These are phyloP conservation scores for Coleophoma eucalyptorum DNA, from an alignment of 2,329 filamentous ascomycete species.

Conservation along the genomic window DNA sequence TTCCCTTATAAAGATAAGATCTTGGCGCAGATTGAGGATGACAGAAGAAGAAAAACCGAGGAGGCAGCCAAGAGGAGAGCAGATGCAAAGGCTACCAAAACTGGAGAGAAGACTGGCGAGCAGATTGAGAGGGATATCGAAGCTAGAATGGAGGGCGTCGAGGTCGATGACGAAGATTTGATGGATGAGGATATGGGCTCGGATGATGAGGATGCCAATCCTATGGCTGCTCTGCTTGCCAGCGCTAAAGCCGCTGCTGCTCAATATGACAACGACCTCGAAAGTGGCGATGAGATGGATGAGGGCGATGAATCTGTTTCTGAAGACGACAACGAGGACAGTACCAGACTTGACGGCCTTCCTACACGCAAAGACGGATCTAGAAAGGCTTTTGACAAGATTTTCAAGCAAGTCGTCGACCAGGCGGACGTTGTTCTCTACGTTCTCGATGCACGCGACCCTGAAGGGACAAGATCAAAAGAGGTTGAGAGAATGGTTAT, in stretches of 20 bases:
- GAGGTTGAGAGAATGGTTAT: constrained; percentile 89
- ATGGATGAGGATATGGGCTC: constrained; percentile 56
- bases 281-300: constrained; percentile 48
- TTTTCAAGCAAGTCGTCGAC: constrained; percentile 91
- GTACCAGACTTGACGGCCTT: constrained; percentile 45
- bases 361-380: constrained; percentile 60
- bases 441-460: constrained; percentile 88
- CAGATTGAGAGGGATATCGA: constrained; percentile 38
- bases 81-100: constrained; percentile 64
- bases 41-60: constrained; percentile 74
- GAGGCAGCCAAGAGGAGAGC: constrained; percentile 69
- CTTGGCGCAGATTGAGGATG: constrained; percentile 90
- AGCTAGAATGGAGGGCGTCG: constrained; percentile 38
- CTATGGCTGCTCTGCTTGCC: constrained; percentile 87
- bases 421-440: constrained; percentile 89
- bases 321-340: constrained; percentile 42
- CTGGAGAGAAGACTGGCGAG: constrained; percentile 50
- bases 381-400: constrained; percentile 87
- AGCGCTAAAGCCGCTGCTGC: constrained; percentile 76
- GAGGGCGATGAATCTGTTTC: constrained; percentile 47
- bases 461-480: constrained; percentile 83
- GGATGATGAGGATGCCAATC: constrained; percentile 71
- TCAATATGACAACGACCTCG: constrained; percentile 57
- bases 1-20: constrained; percentile 98
- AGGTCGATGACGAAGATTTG: constrained; percentile 43